Evolutionary conservation across 495 filamentous ascomycete species (phyloP).

Genomic region (Rhypophila decipiens): DNA sequence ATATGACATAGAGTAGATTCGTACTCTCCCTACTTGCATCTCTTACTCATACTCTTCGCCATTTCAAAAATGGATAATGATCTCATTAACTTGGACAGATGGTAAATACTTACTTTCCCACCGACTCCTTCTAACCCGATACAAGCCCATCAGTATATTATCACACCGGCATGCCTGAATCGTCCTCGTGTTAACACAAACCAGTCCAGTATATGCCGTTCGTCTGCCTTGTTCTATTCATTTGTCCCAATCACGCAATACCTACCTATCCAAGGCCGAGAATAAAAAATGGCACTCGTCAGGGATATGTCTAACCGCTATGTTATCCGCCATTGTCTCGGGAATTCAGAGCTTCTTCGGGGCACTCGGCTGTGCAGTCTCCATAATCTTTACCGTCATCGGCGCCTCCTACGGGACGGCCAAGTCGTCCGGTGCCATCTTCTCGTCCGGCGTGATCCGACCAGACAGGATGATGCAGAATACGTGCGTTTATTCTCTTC

Average conservation of each 20-base stretch:
- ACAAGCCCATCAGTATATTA: not conserved
- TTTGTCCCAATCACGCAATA: slow-evolving; percentile 2
- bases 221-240: slow-evolving; percentile 5
- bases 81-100: slow-evolving; percentile 19
- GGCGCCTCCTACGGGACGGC: slow-evolving; percentile 93
- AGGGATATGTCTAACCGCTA: not conserved
- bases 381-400: slow-evolving; percentile 65
- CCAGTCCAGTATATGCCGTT: slow-evolving; percentile 41
- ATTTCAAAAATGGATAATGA: slow-evolving; percentile 8
- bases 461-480: slow-evolving; percentile 85
- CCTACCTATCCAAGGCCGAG: too few species aligned
- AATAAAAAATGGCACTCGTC: too few species aligned
- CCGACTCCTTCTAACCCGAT: not conserved
- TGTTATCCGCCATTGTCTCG: not conserved
- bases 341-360: slow-evolving; percentile 40
- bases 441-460: slow-evolving; percentile 47
- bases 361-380: slow-evolving; percentile 42
- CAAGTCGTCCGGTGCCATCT: slow-evolving; percentile 73
- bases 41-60: not conserved
- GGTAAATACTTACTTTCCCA: slow-evolving; percentile 5
- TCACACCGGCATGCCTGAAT: too few species aligned
- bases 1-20: too few species aligned
- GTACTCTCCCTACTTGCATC: too few species aligned
- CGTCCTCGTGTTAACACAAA: too few species aligned
- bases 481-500: slow-evolving; percentile 16